Percentiles rank a stretch among this genome's conserved stretches.
Evolutionary conservation across 495 filamentous ascomycete genomes (phyloP).

Genomic region (Aspergillus ostianus): DNA sequence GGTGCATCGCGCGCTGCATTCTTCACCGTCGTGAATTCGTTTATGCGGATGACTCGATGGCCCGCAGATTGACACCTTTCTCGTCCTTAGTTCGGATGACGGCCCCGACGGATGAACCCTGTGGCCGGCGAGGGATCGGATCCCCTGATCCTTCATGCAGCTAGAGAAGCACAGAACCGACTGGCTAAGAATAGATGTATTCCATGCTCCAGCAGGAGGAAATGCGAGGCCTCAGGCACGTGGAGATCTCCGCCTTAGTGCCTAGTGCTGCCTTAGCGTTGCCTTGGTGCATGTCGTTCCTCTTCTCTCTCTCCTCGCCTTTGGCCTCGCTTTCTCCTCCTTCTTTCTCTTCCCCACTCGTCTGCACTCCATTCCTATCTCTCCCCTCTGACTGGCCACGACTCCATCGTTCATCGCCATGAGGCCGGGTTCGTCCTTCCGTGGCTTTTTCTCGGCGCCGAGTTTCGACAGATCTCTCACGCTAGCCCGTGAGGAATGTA

Average conservation of each 20-base stretch:
- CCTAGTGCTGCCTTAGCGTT: no score
- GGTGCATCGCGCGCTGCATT: no score
- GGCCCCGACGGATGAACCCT: no score
- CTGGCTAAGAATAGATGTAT: background rate
- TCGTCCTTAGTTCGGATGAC: background rate
- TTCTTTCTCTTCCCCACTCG: background rate
- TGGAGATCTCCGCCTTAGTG: background rate
- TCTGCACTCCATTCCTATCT: background rate
- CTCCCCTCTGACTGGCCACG: background rate
- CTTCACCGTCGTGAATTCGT: no score
- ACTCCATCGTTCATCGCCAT: background rate
- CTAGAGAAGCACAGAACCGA: no score
- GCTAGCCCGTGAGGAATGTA: background rate
- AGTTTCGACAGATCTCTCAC: background rate
- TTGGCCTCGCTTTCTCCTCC: background rate
- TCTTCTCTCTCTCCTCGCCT: no score
- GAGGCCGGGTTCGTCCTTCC: no score
- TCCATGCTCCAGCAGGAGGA: no score
- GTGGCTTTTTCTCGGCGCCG: background rate
- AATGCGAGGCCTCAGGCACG: background rate
- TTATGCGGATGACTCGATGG: no score
- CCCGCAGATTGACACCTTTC: background rate
- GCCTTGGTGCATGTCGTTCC: no score
- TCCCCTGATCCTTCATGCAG: no score
- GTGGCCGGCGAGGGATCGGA: no score